A percentile compares a stretch with the other conserved stretches of the same genome.
Evolutionary conservation across 2,329 filamentous ascomycete genomes (phyloP).

Genomic region (Alternaria postmessia): DNA sequence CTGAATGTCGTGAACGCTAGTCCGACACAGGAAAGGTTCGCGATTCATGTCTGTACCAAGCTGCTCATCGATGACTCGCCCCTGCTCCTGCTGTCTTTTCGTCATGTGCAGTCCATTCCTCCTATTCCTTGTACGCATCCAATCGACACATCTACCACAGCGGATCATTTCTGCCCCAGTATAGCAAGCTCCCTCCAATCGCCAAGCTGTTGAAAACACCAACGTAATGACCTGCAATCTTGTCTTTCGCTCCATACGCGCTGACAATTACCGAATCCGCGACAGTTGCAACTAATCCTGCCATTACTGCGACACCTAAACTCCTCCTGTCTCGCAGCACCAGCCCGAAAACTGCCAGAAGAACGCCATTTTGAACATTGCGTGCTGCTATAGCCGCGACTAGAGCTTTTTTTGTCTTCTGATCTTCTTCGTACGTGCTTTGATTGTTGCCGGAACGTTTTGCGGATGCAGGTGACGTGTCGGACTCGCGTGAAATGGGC

Average conservation of each 20-base stretch:
- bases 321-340: constrained; percentile 31
- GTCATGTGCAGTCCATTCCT: neutral
- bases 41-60: neutral
- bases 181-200: constrained; percentile 33
- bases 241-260: constrained; percentile 31
- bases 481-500: constrained; percentile 14
- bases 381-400: constrained; percentile 36
- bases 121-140: neutral
- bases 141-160: constrained; percentile 17
- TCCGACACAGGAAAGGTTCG: neutral
- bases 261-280: constrained; percentile 35
- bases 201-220: constrained; percentile 34
- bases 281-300: constrained; percentile 30
- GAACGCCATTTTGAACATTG: constrained; percentile 32
- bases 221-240: constrained; percentile 32
- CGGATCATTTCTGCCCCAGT: constrained; percentile 31
- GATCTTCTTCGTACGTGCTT: constrained; percentile 16
- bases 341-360: constrained; percentile 30
- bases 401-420: constrained; percentile 31
- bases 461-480: constrained; percentile 1
- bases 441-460: constrained; percentile 11
- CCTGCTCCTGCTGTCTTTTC: neutral
- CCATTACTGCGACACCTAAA: constrained; percentile 30
- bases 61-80: neutral
- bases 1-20: neutral